Percentiles rank a stretch among this genome's conserved stretches.
These are phyloP conservation scores for Spizellomyces sp. DNA, from an alignment of 192 early-diverging fungal species.

Conservation along the genomic window DNA sequence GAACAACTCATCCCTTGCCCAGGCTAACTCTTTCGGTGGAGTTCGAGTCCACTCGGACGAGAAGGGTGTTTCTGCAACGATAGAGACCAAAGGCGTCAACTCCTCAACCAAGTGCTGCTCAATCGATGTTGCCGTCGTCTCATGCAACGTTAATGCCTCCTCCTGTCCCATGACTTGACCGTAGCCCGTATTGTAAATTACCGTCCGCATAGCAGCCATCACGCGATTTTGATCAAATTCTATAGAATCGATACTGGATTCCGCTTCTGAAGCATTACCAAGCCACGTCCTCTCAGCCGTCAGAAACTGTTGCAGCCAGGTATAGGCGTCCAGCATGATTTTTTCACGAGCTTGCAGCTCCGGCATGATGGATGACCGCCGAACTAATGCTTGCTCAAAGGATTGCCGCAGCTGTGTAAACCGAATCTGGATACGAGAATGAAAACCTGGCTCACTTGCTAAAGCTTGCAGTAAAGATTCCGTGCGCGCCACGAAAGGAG, in stretches of 20 bases:
- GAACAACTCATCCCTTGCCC: background rate
- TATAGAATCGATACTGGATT: background rate
- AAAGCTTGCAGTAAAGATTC: conserved; percentile 6
- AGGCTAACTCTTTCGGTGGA: background rate
- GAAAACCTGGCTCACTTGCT: background rate
- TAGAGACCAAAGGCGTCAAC: background rate
- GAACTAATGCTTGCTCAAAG: conserved; percentile 3
- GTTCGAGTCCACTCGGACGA: background rate
- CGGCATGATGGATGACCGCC: background rate
- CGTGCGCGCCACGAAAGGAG: conserved; percentile 13
- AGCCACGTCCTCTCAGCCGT: conserved; percentile 1
- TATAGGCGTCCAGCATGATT: background rate
- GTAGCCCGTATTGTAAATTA: conserved; percentile 15
- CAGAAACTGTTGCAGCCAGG: conserved; percentile 5
- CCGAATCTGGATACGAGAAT: background rate
- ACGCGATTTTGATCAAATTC: conserved; percentile 8
- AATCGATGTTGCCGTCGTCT: conserved; percentile 4
- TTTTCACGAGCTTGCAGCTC: background rate
- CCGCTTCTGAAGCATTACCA: background rate
- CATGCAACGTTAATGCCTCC: conserved; percentile 10
- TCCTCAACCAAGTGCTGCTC: conserved; percentile 5
- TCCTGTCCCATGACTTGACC: conserved; percentile 20
- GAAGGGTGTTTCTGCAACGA: background rate
- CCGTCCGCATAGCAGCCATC: conserved; percentile 24
- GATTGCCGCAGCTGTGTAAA: background rate